phyloP scores from a whole-genome alignment of 495 filamentous ascomycete genomes.

The Hamigera avellanea region DNA sequence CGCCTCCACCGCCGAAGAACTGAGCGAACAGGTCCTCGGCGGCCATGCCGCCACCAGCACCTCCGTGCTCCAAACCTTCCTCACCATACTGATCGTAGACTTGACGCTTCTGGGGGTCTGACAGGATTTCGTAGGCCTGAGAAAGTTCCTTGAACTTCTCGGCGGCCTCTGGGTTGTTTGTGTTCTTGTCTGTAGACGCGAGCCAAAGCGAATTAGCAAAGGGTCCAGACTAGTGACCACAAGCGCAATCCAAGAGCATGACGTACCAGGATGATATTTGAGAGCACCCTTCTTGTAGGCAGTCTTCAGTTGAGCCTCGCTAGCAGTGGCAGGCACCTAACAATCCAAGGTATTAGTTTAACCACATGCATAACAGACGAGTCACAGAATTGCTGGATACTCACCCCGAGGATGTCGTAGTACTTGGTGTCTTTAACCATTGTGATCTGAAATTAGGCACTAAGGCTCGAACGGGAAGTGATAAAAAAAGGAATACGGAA shows the following conservation, averaged over 20 bases:
- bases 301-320: conserved; percentile 72
- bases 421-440: conserved; percentile 90
- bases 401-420: conserved; percentile 79
- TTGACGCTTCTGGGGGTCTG: conserved; percentile 78
- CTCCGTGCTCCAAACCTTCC: conserved; percentile 84
- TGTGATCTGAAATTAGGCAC: conserved; percentile 21
- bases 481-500: conserved; percentile 3
- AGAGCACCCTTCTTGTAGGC: conserved; percentile 86
- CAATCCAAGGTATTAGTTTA: conserved; percentile 14
- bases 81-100: conserved; percentile 97
- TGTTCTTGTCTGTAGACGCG: conserved; percentile 72
- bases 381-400: too few species aligned
- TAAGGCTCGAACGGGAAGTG: conserved; percentile 4
- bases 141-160: conserved; percentile 98
- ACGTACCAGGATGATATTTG: conserved; percentile 80
- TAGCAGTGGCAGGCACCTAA: conserved; percentile 60
- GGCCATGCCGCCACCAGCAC: conserved; percentile 75
- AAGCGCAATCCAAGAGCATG: neutral
- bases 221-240: neutral
- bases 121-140: conserved; percentile 87
- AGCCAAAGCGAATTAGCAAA: conserved; percentile 1
- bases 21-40: conserved; percentile 96
- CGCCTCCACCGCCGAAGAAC: conserved; percentile 87
- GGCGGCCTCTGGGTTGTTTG: conserved; percentile 80
- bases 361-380: neutral